Evolutionary conservation across 2,329 filamentous ascomycete genomes (phyloP).

Genomic region (Aspergillus unguis): DNA sequence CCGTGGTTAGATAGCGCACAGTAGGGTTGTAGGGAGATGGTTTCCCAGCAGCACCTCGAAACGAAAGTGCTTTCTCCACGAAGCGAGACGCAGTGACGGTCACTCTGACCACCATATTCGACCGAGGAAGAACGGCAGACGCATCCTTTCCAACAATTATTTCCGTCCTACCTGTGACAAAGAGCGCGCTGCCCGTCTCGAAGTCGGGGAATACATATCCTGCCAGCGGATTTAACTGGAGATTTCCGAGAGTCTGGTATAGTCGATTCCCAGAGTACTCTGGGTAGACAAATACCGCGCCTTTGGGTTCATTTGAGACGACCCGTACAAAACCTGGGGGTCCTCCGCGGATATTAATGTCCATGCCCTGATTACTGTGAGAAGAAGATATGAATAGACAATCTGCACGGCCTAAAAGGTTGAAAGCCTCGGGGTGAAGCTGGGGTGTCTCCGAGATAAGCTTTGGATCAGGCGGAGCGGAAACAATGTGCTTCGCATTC

Average conservation of each 20-base stretch:
- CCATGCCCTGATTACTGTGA: conserved; percentile 64
- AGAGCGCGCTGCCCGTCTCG: conserved; percentile 67
- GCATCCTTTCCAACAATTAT: conserved; percentile 66
- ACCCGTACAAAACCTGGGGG: conserved; percentile 70
- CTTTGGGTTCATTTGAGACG: conserved; percentile 50
- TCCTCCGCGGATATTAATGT: conserved; percentile 76
- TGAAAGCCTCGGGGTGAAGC: conserved; percentile 54
- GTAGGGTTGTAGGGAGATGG: conserved; percentile 76
- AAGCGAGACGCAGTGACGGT: conserved; percentile 59
- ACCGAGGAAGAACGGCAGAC: conserved; percentile 60
- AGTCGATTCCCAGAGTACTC: conserved; percentile 82
- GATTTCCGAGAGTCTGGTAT: conserved; percentile 80
- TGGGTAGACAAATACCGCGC: conserved; percentile 64
- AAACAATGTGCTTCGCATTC: conserved; percentile 65
- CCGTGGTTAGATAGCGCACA: conserved; percentile 61
- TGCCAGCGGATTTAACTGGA: conserved; percentile 62
- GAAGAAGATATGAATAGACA: conserved; percentile 74
- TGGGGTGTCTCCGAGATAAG: conserved; percentile 48
- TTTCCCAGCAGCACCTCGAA: conserved; percentile 59
- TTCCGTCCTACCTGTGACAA: conserved; percentile 66
- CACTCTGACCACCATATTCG: conserved; percentile 70
- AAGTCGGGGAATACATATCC: conserved; percentile 74
- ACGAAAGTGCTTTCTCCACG: conserved; percentile 63
- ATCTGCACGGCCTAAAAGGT: conserved; percentile 63
- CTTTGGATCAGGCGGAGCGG: conserved; percentile 53